These are phyloP conservation scores for Botrytis deweyae DNA, from an alignment of 2,329 filamentous ascomycete species.

Conservation along the genomic window DNA sequence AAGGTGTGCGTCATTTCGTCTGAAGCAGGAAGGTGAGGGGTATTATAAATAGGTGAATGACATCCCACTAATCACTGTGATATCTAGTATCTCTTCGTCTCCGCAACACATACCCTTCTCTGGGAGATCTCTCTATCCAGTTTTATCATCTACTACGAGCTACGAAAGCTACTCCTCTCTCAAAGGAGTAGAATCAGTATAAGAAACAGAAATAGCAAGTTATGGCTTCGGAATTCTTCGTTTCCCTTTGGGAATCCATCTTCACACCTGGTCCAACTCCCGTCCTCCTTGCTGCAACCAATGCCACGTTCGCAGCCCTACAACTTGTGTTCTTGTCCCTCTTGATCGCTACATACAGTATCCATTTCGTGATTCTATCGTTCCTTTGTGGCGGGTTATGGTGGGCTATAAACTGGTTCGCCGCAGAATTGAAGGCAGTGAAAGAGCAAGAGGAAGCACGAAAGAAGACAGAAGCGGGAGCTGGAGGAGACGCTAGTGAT, in stretches of 20 bases:
- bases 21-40: slow-evolving; percentile 21
- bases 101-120: background rate
- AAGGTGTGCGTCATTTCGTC: slow-evolving; percentile 20
- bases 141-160: background rate
- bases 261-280: slow-evolving; percentile 91
- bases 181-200: background rate
- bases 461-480: slow-evolving; percentile 34
- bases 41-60: slow-evolving; percentile 20
- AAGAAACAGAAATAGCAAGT: background rate
- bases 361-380: slow-evolving; percentile 85
- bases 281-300: slow-evolving; percentile 84
- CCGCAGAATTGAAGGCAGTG: slow-evolving; percentile 57
- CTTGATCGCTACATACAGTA: slow-evolving; percentile 76
- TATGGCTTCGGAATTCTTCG: slow-evolving; percentile 50
- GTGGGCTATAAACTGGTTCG: slow-evolving; percentile 98
- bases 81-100: background rate
- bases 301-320: slow-evolving; percentile 81
- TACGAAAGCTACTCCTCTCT: background rate
- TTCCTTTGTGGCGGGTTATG: slow-evolving; percentile 78
- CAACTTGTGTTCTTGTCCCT: slow-evolving; percentile 76
- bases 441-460: slow-evolving; percentile 40
- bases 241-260: slow-evolving; percentile 85
- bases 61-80: slow-evolving; percentile 19
- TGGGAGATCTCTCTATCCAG: background rate
- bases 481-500: slow-evolving; percentile 41